Evolutionary conservation across 2,329 filamentous ascomycete species (phyloP), one percentile per base, ranked within the genome.

Genomic region (Aspergillus sp.): DNA sequence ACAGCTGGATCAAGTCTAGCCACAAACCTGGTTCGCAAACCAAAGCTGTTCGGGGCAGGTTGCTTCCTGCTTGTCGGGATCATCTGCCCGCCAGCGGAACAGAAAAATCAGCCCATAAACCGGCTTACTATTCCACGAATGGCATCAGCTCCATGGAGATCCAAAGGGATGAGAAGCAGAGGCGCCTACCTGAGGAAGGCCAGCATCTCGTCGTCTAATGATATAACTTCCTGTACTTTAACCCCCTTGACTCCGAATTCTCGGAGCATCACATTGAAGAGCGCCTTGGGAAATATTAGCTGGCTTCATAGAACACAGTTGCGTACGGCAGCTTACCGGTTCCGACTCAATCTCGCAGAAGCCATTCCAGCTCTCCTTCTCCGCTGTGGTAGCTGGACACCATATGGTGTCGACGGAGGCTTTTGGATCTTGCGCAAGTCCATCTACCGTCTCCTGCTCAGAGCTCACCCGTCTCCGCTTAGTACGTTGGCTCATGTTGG

Each of bases 101-200:
- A 94, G 72, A 42, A 96, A 91, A 30, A 98, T 82, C n/a, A 96
- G 64, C 2, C 89, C 89, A 47, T 85, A 78, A 2, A 91, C 71
- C 2, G 83, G 82, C 47, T 80, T 74, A 4, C 80, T 83, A 47
- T 33, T 29, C 17, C 4, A 14, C 3, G 5, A 26, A 38, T 16
- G 11, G 17, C 15, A 28, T 39, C 24, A 16, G 30, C 32, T 3
- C 24, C 34, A 36, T 11, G 17, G 10, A 32, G 10, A 24, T 24
- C 32, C 31, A 27, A 25, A 22, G n/a, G 13, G 16, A 14, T 14
- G 10, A 17, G 29, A 15, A 15, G 17, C 19, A 29, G 13, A 35
- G 3, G 25, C 15, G 8, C 69, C 49, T 59, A 82, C 75, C 79
- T 74, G 19, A 89, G 63, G 24, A 68, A 60, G n/a, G 64, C 63